Percentiles rank a stretch among this genome's conserved stretches.
Conservation (phyloP, 441 rosid species). For the Aleurites moluccanus region DNA sequence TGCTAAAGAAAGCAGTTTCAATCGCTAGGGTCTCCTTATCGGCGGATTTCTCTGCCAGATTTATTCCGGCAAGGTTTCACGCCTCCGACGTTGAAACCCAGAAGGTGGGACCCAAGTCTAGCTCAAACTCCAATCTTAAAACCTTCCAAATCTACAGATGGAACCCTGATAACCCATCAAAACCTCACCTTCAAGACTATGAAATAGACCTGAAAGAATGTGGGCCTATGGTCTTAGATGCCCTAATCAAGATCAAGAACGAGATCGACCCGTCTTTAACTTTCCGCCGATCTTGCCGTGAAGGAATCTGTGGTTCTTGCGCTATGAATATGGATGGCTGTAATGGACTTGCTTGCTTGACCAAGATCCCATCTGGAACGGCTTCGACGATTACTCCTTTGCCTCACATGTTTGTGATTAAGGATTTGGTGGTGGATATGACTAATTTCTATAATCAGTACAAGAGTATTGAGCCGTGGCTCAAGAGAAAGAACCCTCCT, state of each 20-base stretch:
- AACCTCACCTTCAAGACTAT: conserved; percentile 69
- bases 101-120: conserved; percentile 43
- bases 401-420: conserved; percentile 96
- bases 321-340: conserved; percentile 98
- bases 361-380: conserved; percentile 59
- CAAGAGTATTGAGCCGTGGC: conserved; percentile 98
- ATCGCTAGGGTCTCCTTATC: conserved; percentile 30
- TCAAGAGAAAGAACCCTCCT: conserved; percentile 87
- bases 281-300: conserved; percentile 93
- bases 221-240: conserved; percentile 96
- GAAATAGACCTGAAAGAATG: conserved; percentile 78
- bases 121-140: conserved; percentile 39
- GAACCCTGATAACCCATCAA: conserved; percentile 77
- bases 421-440: conserved; percentile 96
- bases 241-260: conserved; percentile 92
- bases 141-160: conserved; percentile 93
- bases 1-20: conserved; percentile 51
- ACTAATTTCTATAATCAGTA: conserved; percentile 95
- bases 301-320: conserved; percentile 94
- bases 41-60: conserved; percentile 28
- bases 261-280: conserved; percentile 95
- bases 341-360: conserved; percentile 88
- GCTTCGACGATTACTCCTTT: conserved; percentile 64
- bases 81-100: conserved; percentile 57
- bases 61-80: conserved; percentile 41